Evolutionary conservation across 345 rosid genomes (phyloP).

Genomic region (Gossypium arboreum): DNA sequence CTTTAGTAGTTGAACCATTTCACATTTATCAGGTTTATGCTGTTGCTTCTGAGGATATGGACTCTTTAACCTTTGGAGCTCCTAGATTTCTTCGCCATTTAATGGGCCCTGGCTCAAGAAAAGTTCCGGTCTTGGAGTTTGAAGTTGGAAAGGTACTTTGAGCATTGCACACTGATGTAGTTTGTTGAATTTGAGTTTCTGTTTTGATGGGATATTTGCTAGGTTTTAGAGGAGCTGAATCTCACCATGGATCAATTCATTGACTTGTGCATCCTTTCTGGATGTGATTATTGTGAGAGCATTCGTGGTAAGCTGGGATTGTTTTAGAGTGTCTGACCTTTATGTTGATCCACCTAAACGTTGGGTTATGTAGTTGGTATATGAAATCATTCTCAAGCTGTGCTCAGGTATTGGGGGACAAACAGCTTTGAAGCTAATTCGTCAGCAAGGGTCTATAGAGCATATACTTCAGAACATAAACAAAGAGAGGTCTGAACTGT

Average conservation of each 20-base stretch:
- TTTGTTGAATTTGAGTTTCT: conserved; percentile 12
- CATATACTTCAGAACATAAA: conserved; percentile 72
- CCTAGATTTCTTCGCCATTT: conserved; percentile 91
- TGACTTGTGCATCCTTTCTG: conserved; percentile 93
- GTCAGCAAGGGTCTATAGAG: conserved; percentile 90
- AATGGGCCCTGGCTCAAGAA: conserved; percentile 96
- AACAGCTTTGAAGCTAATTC: conserved; percentile 91
- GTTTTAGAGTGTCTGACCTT: neutral
- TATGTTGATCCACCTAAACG: neutral
- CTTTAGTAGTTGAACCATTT: neutral
- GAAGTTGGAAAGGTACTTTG: conserved; percentile 65
- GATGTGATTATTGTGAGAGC: conserved; percentile 97
- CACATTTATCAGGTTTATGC: conserved; percentile 63
- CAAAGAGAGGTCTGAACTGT: conserved; percentile 62
- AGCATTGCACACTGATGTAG: neutral
- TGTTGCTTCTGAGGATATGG: conserved; percentile 99
- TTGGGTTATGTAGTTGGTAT: neutral
- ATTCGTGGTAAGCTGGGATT: conserved; percentile 61
- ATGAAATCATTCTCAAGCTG: conserved; percentile 4
- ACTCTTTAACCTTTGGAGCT: conserved; percentile 94
- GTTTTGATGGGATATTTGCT: conserved; percentile 23
- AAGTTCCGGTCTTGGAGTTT: conserved; percentile 91
- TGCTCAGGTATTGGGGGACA: conserved; percentile 79
- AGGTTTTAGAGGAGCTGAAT: conserved; percentile 84
- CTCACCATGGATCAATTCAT: conserved; percentile 93